Conservation (phyloP, 1,284 basidiomycete species). For the Marasmius fiardii region DNA sequence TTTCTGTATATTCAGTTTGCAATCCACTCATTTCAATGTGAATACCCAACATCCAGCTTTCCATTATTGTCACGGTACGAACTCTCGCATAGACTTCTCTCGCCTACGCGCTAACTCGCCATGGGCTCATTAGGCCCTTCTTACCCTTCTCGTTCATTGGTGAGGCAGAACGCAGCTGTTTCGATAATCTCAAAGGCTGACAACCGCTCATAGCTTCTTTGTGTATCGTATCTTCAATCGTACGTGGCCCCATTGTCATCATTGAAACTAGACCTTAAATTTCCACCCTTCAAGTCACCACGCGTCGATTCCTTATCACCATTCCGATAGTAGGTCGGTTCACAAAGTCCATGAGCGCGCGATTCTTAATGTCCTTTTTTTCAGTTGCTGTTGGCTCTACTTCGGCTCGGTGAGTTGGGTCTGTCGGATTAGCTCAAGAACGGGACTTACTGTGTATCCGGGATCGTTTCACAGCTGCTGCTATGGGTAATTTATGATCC, state of each 20-base stretch:
- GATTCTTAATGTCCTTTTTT: not conserved
- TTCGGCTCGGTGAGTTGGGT: not conserved
- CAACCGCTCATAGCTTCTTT: not conserved
- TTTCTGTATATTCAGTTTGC: not conserved
- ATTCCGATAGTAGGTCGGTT: not conserved
- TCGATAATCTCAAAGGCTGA: not conserved
- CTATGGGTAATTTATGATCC: not conserved
- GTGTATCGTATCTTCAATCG: not conserved
- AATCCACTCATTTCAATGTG: not conserved
- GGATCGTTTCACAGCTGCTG: too few relatives aligned
- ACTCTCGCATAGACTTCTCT: not conserved
- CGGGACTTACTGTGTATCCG: too few relatives aligned
- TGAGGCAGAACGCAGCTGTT: not conserved
- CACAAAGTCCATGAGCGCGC: not conserved
- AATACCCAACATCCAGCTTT: not conserved
- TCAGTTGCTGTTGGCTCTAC: not conserved
- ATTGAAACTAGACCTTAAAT: too few relatives aligned
- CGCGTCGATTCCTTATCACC: not conserved
- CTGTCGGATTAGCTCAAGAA: too few relatives aligned
- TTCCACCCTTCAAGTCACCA: not conserved
- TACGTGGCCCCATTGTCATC: not conserved
- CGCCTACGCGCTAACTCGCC: not conserved
- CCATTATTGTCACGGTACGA: not conserved
- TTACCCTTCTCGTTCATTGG: conserved; percentile 1
- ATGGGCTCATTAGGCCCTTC: not conserved